Conservation (phyloP, 2,329 filamentous ascomycete genomes). For the Diaporthe eres region DNA sequence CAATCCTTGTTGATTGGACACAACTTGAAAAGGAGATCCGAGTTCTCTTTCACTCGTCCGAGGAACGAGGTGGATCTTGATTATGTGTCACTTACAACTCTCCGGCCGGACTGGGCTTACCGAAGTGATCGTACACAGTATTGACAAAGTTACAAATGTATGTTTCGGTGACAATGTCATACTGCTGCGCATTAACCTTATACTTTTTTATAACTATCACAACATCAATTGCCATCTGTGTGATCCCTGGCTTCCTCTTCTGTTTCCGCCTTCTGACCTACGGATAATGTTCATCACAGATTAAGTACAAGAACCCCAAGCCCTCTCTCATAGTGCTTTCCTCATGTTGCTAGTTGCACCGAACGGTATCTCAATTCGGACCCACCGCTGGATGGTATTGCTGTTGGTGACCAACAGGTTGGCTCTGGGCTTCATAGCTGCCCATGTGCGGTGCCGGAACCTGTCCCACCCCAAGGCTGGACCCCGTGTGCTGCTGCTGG, state of each 20-base stretch:
- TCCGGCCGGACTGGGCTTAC: too few relatives aligned
- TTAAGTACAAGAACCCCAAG: not conserved
- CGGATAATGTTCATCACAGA: not conserved
- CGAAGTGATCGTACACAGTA: too few relatives aligned
- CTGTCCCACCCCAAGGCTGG: not conserved
- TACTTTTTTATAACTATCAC: not conserved
- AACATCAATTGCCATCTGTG: not conserved
- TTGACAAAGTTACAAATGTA: too few relatives aligned
- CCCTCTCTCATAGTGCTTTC: too few relatives aligned
- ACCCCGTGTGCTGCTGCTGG: conserved; percentile 2
- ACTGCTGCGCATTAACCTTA: too few relatives aligned
- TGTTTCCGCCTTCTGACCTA: not conserved
- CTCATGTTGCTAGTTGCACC: not conserved
- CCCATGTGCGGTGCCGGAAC: conserved; percentile 35
- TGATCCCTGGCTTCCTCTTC: not conserved
- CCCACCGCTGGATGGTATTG: conserved; percentile 30
- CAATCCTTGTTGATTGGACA: too few relatives aligned
- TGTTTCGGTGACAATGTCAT: too few relatives aligned
- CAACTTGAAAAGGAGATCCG: too few relatives aligned
- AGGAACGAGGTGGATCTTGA: too few relatives aligned
- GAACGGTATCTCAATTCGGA: not conserved
- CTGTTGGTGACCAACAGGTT: conserved; percentile 35
- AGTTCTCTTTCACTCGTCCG: too few relatives aligned
- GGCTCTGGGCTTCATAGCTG: conserved; percentile 33
- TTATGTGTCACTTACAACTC: too few relatives aligned